Base-by-base conservation (phyloP, 768 basidiomycete species). In the Suillus alpinus region DNA sequence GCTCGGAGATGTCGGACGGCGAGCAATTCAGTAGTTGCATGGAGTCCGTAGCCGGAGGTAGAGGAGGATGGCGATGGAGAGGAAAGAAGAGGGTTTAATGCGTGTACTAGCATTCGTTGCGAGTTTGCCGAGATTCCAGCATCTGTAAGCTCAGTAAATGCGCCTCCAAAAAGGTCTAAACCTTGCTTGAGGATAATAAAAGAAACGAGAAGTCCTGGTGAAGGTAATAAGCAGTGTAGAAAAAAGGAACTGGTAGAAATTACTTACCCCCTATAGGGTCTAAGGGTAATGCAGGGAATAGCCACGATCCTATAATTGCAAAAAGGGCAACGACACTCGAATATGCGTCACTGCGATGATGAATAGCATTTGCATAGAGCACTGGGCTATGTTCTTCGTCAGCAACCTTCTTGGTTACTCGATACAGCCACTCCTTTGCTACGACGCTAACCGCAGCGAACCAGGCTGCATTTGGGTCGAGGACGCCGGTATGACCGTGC, bases 401-500 rank as follows among this genome's bases (percentile, higher is more conserved):
- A 12, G 96, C 97, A 34, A 99, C 95, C 58, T 82, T 84, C 69
- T 90, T 91, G 51, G 95, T 98, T 50, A 88, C 77, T 46, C 95
- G 80, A 75, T 96, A 98, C 13, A 99, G 73, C 88, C 90, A 98
- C 74, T 99, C 97, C 71, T 99, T 99, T 62, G 83, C 74, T 4
- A 93, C 55, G 2, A 98, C 86, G 64, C 92, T 87, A 23, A 86
- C 67, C 1, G 86, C 86, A 8, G 97, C 97, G 68, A 98, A 95
- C 95, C 95, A 98, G 32, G 95, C 94, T 20, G 97, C 97, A 69
- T 98, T 95, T 44, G 93, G 91, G 70, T 97, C 94, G 6, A 97
- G 79, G 6, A 77, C 74, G 41, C 77, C 83, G 1, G 77, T 75
- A 61, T 87, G 85, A 3, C 77, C 75, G 66, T 87, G 86, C 40